Conservation (phyloP, 2,329 filamentous ascomycete genomes). For the Pestalotiopsis sp. region DNA sequence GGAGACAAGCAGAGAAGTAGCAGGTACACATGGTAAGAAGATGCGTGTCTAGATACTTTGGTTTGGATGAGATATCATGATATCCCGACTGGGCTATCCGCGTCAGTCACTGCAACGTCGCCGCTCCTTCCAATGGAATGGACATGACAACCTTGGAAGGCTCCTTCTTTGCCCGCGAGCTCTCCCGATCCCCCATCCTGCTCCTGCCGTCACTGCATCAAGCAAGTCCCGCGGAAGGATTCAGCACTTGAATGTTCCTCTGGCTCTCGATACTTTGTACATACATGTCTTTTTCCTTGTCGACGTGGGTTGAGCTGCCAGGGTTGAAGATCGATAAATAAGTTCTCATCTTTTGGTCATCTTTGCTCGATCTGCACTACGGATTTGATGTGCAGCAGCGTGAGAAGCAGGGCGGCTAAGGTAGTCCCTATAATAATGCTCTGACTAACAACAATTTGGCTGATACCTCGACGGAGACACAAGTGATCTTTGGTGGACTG, state of each 20-base stretch:
- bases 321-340: not conserved
- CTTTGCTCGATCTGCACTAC: not conserved
- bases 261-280: not conserved
- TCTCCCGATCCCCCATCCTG: not conserved
- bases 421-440: not conserved
- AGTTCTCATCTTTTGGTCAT: not conserved
- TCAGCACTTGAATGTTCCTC: not conserved
- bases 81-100: not conserved
- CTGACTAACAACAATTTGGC: not conserved
- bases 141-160: not conserved
- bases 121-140: not conserved
- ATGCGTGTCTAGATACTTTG: not conserved
- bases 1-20: too few relatives aligned
- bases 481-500: not conserved
- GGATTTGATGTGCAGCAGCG: too few relatives aligned
- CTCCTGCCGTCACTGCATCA: not conserved
- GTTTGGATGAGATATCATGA: not conserved
- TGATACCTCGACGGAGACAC: slow-evolving; percentile 3
- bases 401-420: too few relatives aligned
- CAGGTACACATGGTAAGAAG: too few relatives aligned
- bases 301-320: not conserved
- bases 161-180: not conserved
- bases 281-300: not conserved
- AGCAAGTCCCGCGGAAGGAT: not conserved
- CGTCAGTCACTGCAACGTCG: not conserved